Evolutionary conservation across 164 flowering plant species (phyloP), one percentile per base, ranked within the genome.

Genomic region (Piper betle): DNA sequence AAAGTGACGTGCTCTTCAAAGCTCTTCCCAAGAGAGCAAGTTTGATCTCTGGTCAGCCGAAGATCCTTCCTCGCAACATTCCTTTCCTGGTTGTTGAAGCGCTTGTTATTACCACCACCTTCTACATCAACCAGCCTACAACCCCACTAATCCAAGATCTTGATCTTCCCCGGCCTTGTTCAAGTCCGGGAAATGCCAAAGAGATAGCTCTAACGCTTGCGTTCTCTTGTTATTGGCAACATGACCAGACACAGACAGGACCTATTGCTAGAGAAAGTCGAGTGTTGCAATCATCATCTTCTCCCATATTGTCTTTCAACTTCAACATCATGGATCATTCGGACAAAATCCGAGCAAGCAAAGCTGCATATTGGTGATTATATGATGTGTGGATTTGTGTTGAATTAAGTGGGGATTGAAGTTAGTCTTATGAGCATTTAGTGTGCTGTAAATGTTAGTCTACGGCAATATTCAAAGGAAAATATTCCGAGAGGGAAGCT

Each of bases 1-100:
- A 66, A 55, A 42, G 69, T 66, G 46, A 46, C 56, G 60, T 66
- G 58, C 59, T 55, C 64, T 61, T 46, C 55, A 60, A 66, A 66
- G 60, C 64, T 61, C n/a, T 66, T 60, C 50, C 61, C 64, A 18
- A 66, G 64, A 37, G 52, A 37, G 48, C 46, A 55, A 5, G 59
- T 55, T 40, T 66, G 69, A 15, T 66, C 64, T 43, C 61, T 66
- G 37, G 64, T 54, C 38, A 66, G 69, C 41, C 64, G 50, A 17
- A 66, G 69, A 55, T 66, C 61, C 60, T 66, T 66, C 20, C 60
- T 37, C 6, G 54, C 37, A 17, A 61, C 12, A 25, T 25, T 25
- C 33, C 33, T 25, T 25, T 25, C 33, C 2, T 25, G 33, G 33
- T 2, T 25, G 15, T 46, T 46, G 50, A 6, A 46, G 12, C 50